Percentiles rank a stretch among this genome's conserved stretches.
Conservation (phyloP, 345 rosid genomes). For the Hibiscus syriacus region DNA sequence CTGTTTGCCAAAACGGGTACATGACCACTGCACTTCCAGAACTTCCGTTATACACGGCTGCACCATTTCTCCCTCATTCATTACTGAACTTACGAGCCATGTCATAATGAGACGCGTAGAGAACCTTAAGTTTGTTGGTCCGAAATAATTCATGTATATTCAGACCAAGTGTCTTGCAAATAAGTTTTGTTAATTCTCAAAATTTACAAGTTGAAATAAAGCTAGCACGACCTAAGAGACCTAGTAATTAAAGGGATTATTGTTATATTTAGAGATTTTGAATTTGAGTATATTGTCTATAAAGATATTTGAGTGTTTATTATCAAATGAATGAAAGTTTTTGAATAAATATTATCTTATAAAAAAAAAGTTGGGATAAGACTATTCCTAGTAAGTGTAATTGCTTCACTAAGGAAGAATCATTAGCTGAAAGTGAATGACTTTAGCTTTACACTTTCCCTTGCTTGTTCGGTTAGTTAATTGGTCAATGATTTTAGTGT, state of each 20-base stretch:
- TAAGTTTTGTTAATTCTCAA: neutral
- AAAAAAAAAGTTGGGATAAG: slow-evolving; percentile 4
- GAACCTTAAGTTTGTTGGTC: too few species aligned
- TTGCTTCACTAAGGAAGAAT: neutral
- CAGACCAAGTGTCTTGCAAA: too few species aligned
- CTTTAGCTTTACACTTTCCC: neutral
- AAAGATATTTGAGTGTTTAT: too few species aligned
- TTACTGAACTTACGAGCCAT: neutral
- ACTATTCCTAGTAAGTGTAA: neutral
- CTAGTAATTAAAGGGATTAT: too few species aligned
- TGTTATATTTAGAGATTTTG: too few species aligned
- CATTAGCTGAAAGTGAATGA: neutral
- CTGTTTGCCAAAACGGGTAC: neutral
- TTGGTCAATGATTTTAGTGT: neutral
- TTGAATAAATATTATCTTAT: too few species aligned
- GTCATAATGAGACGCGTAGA: neutral
- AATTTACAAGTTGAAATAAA: neutral
- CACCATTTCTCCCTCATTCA: neutral
- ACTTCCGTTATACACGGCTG: neutral
- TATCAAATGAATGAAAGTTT: too few species aligned
- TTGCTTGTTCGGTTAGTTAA: slow-evolving; percentile 10
- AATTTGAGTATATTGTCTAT: too few species aligned
- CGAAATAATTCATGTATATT: too few species aligned
- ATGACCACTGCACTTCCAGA: neutral
- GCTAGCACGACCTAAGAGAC: too few species aligned